Evolutionary conservation across 2,329 filamentous ascomycete genomes (phyloP).

Genomic region (Trichoderma polysporum): DNA sequence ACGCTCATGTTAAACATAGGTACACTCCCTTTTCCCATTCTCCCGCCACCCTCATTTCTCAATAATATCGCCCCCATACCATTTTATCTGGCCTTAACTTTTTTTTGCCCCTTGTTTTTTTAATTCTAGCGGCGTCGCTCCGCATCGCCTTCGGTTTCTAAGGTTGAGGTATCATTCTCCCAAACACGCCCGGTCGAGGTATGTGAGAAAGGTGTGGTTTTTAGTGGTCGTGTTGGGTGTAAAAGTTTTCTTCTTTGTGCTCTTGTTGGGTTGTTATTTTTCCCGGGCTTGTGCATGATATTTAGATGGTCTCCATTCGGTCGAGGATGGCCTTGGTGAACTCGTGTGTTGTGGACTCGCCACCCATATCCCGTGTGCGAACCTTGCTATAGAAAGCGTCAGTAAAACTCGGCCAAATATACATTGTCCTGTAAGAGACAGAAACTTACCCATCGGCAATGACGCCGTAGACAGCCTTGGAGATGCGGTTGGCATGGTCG

Average conservation of each 20-base stretch:
- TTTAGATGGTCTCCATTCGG: slow-evolving; percentile 83
- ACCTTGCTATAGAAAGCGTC: slow-evolving; percentile 62
- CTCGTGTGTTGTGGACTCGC: slow-evolving; percentile 82
- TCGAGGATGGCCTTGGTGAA: slow-evolving; percentile 93
- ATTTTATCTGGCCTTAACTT: neutral
- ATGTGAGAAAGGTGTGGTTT: slow-evolving; percentile 7
- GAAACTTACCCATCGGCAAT: slow-evolving; percentile 83
- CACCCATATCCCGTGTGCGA: slow-evolving; percentile 95
- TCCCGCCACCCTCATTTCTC: neutral
- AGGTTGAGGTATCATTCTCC: slow-evolving; percentile 20
- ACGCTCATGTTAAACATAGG: slow-evolving; percentile 17
- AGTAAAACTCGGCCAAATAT: slow-evolving; percentile 33
- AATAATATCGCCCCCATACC: neutral
- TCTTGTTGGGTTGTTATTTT: neutral
- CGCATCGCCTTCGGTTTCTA: slow-evolving; percentile 8
- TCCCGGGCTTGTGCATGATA: neutral
- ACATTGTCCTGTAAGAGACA: neutral
- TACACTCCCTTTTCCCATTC: neutral
- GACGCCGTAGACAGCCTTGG: slow-evolving; percentile 73
- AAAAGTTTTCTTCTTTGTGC: slow-evolving; percentile 14
- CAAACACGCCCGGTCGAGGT: slow-evolving; percentile 16
- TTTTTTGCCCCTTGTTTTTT: neutral
- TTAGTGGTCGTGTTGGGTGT: slow-evolving; percentile 18
- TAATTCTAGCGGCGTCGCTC: slow-evolving; percentile 11
- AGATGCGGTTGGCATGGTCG: slow-evolving; percentile 97